Base-by-base conservation (phyloP, 2,329 filamentous ascomycete species). In the Mycogone perniciosa region DNA sequence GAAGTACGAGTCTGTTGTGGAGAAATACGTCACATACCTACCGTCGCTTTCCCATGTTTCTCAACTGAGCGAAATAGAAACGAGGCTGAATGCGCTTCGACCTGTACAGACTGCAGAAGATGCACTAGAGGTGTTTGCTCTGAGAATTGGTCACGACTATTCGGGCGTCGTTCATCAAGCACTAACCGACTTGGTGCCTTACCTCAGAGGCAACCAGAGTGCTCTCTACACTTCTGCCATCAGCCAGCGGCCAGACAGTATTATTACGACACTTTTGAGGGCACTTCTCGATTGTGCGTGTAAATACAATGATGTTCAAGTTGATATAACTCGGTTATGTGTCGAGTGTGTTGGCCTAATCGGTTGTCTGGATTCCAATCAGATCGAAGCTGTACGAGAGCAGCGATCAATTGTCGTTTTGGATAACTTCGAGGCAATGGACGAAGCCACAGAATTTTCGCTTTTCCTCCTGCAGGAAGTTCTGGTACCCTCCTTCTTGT, bases 361-460 rank as follows among this genome's bases (percentile, higher is more conserved):
- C 48, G 93, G 95, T 6, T 96, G 91, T 57, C 72, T 99, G 26
- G 95, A 99, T 66, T 86, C 92, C 1, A 96, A 95, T 61, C 83
- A 88, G 53, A 81, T 96, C 2, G 93, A 99, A 61, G 82, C 82
- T 1, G 79, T 86, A 8, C 81, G 88, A 51, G 85, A 88, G 59
- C 86, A 89, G 59, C 84, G 81, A 56, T 86, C 89, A n/a, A 87
- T 96, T 48, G 81, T 97, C 27, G 83, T 97, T 45, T 70, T 91
- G 35, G 86, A 88, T 46, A 97, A 99, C 64, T 97, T 99, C 61
- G 81, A 86, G 41, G 79, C 81, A 42, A 76, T 81, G 11, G 80
- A 81, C 46, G 92, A 99, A 65, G 88, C 85, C 1, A 85, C 89
- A 11, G 84, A 93, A 55, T 99, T 97, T 67, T 82, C 89, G 6